Conservation (phyloP, 2,329 filamentous ascomycete genomes). For the Cercospora sp. region DNA sequence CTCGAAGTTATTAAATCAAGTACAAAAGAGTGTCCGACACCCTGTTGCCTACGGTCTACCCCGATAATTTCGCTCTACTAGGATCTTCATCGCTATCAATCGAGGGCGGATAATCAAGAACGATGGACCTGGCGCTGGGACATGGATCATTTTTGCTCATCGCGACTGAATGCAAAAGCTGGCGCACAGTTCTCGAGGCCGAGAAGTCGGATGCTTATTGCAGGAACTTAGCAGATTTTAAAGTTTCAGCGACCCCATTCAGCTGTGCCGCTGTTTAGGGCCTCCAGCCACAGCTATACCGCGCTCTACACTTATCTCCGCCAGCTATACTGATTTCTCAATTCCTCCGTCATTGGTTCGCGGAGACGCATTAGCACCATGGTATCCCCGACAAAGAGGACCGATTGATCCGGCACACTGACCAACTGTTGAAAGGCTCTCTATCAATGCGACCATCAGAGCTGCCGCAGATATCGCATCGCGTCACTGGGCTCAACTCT, state of each 20-base stretch:
- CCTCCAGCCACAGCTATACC: background rate
- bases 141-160: background rate
- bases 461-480: background rate
- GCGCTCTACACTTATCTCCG: background rate
- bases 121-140: background rate
- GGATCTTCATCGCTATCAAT: background rate
- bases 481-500: background rate
- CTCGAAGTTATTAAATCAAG: slow-evolving; percentile 61
- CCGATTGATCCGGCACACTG: background rate
- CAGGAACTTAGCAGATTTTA: background rate
- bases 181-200: background rate
- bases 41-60: background rate
- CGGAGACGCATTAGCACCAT: background rate
- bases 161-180: background rate
- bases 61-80: background rate
- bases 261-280: background rate
- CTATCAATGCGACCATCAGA: background rate
- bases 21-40: background rate
- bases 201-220: background rate
- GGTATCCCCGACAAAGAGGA: background rate
- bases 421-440: background rate
- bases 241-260: background rate
- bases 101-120: background rate
- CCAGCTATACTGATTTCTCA: background rate
- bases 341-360: background rate